Evolutionary conservation across 257 asterid genomes (phyloP).

Genomic region (Lycium barbarum): DNA sequence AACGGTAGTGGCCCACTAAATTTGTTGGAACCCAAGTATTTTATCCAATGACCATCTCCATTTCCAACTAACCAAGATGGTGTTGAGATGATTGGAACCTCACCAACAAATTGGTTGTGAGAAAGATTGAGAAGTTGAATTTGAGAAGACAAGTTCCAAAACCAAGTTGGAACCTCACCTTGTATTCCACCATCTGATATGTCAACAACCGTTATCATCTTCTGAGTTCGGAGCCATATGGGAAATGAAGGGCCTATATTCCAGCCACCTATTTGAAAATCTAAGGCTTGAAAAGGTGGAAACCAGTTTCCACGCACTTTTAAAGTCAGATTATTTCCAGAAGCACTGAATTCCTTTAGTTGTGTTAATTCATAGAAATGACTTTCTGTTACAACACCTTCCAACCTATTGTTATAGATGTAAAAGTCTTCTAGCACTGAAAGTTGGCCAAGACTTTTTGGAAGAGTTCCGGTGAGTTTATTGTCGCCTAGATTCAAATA

Average conservation of each 20-base stretch:
- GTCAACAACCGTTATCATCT: no score
- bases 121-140: no score
- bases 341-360: background rate
- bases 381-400: slow-evolving; percentile 41
- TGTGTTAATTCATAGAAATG: slow-evolving; percentile 43
- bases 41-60: no score
- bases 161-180: no score
- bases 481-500: background rate
- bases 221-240: slow-evolving; percentile 41
- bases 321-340: slow-evolving; percentile 37
- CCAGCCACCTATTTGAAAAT: slow-evolving; percentile 35
- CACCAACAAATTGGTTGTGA: no score
- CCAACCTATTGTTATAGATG: slow-evolving; percentile 18
- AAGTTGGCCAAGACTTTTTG: slow-evolving; percentile 40
- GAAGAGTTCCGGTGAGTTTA: background rate
- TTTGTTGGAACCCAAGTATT: no score
- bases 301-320: slow-evolving; percentile 38
- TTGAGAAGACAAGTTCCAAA: no score
- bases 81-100: no score
- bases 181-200: no score
- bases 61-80: no score
- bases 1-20: no score
- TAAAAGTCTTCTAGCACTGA: background rate
- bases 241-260: slow-evolving; percentile 38
- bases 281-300: slow-evolving; percentile 17